phyloP scores from a whole-genome alignment of 2,329 filamentous ascomycete genomes.

The Alternaria sp. region DNA sequence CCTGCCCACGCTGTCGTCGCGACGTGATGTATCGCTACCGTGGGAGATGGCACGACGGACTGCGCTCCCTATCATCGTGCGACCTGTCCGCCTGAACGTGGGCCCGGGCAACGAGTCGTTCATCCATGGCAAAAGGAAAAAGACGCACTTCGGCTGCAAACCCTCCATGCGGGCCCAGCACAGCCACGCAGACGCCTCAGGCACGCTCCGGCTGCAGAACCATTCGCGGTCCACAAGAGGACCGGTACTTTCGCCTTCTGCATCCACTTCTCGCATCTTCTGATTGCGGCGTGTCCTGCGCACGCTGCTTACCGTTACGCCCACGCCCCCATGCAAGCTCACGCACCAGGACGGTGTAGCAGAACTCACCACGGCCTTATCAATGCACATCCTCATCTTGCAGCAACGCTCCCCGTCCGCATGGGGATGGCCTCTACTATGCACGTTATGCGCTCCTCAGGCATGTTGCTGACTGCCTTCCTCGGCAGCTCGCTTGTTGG shows the following conservation, averaged over 20 bases:
- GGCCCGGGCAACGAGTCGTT: not conserved
- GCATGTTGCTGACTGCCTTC: not conserved
- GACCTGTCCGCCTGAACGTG: not conserved
- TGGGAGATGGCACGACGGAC: not conserved
- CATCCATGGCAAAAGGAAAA: not conserved
- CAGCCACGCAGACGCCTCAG: conserved; percentile 16
- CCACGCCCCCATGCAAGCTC: not conserved
- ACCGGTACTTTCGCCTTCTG: not conserved
- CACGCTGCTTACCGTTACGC: not conserved
- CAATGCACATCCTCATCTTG: conserved; percentile 12
- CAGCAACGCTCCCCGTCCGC: not conserved
- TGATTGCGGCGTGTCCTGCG: conserved; percentile 6
- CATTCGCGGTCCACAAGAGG: conserved; percentile 4
- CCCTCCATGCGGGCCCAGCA: conserved; percentile 8
- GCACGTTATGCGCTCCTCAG: not conserved
- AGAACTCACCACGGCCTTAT: not conserved
- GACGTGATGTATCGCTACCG: not conserved
- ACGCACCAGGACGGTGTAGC: not conserved
- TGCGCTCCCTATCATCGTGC: not conserved
- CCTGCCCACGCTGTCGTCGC: not conserved
- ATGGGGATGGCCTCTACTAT: not conserved
- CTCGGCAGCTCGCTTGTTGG: conserved; percentile 4
- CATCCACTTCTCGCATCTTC: conserved; percentile 10
- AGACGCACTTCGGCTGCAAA: not conserved
- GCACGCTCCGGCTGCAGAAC: conserved; percentile 14